Percentiles rank a stretch among this genome's conserved stretches.
Evolutionary conservation across 352 stramenopile species (phyloP).

Genomic region (Phytopythium chamaehyphon): DNA sequence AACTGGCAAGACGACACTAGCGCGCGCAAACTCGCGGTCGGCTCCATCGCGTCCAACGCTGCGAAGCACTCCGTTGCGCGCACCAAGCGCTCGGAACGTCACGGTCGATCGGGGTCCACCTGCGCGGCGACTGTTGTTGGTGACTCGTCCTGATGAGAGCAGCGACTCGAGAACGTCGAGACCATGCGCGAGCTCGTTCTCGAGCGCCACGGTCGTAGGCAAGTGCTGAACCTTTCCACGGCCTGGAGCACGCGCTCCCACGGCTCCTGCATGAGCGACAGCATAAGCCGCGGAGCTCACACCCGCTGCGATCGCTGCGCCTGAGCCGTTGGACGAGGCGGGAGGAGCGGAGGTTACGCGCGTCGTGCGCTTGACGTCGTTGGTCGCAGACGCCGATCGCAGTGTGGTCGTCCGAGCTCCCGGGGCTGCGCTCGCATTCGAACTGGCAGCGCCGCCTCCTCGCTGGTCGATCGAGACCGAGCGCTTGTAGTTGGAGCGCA

Average conservation of each 20-base stretch:
- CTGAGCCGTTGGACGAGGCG: neutral
- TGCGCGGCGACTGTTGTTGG: constrained; percentile 8
- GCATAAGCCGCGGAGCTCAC: neutral
- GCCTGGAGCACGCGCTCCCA: constrained; percentile 14
- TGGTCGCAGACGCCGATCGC: constrained; percentile 3
- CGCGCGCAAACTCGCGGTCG: constrained; percentile 48
- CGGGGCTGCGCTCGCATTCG: neutral
- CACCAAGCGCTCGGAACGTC: constrained; percentile 52
- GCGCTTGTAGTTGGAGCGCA: constrained; percentile 6
- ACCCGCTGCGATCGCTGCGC: constrained; percentile 6
- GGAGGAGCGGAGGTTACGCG: constrained; percentile 22
- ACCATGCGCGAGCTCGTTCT: constrained; percentile 67
- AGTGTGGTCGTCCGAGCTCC: constrained; percentile 1
- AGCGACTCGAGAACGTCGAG: constrained; percentile 64
- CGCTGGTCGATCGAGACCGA: constrained; percentile 5
- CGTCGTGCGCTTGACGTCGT: constrained; percentile 14
- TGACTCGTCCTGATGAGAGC: constrained; percentile 23
- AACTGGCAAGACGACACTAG: constrained; percentile 60
- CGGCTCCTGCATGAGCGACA: neutral
- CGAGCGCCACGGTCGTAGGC: constrained; percentile 64
- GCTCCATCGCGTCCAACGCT: constrained; percentile 46
- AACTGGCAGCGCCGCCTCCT: neutral
- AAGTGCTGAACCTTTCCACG: constrained; percentile 49
- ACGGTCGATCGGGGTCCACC: constrained; percentile 23
- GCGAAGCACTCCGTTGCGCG: constrained; percentile 50